Evolutionary conservation across 148 eudicot genomes (phyloP).

Genomic region (Persicaria maculosa): DNA sequence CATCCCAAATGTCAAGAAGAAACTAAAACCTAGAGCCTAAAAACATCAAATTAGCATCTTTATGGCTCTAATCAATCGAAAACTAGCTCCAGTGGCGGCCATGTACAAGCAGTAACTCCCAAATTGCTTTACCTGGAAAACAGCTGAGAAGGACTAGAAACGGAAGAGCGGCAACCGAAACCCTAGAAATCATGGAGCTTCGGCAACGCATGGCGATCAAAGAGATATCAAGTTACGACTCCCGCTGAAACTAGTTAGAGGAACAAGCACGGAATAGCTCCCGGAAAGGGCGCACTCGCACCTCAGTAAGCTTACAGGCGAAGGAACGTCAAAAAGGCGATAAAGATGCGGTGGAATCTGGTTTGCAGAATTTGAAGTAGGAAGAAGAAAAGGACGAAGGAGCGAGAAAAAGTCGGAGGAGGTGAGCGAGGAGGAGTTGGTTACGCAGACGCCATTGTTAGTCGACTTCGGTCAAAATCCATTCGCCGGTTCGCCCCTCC

Average conservation of each 20-base stretch:
- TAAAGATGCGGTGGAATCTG: not conserved
- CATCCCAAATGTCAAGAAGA: not conserved
- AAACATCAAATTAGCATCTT: not conserved
- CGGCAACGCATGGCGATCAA: slow-evolving; percentile 7
- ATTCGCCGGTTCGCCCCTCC: not conserved
- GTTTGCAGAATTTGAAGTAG: not conserved
- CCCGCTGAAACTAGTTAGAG: not conserved
- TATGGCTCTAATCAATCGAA: not conserved
- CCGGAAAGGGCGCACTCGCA: not conserved
- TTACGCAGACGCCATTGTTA: slow-evolving; percentile 9
- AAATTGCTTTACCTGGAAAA: slow-evolving; percentile 12
- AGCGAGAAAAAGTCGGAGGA: slow-evolving; percentile 7
- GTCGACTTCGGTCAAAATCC: slow-evolving; percentile 3
- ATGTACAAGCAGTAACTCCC: not conserved
- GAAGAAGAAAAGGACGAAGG: not conserved
- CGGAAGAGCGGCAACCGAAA: slow-evolving; percentile 9
- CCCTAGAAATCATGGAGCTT: slow-evolving; percentile 8
- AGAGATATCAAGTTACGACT: not conserved
- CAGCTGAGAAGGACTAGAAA: not conserved
- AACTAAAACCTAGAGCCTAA: not conserved
- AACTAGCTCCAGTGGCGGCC: not conserved
- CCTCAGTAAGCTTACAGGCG: not conserved
- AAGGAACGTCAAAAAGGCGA: not conserved
- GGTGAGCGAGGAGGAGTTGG: not conserved
- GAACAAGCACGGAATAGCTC: not conserved